Conservation (phyloP, 208 protist species). For the Leptomonas seymouri region DNA sequence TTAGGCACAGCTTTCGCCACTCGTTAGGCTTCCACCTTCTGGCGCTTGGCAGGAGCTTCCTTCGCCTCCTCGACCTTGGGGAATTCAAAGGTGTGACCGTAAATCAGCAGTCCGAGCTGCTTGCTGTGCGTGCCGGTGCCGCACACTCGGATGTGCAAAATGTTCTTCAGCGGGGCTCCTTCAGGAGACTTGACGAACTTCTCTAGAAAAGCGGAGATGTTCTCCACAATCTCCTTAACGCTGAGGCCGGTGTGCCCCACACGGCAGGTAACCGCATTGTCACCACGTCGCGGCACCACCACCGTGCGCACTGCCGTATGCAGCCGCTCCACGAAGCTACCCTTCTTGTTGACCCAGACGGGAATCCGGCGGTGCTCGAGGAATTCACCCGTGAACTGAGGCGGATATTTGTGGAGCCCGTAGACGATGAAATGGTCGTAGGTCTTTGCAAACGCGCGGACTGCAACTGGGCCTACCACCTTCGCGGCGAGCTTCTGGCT, state of each 20-base stretch:
- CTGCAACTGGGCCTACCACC: slow-evolving; percentile 70
- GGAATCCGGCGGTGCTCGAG: slow-evolving; percentile 78
- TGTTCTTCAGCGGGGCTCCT: slow-evolving; percentile 46
- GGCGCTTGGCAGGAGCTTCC: slow-evolving; percentile 21
- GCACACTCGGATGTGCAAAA: slow-evolving; percentile 84
- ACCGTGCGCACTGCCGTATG: slow-evolving; percentile 55
- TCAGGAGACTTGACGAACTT: slow-evolving; percentile 66
- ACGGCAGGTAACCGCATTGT: slow-evolving; percentile 76
- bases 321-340: slow-evolving; percentile 47
- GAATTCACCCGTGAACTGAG: slow-evolving; percentile 87
- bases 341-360: slow-evolving; percentile 72
- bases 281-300: slow-evolving; percentile 77
- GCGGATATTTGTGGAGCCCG: slow-evolving; percentile 74
- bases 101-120: slow-evolving; percentile 78
- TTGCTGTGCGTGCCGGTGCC: slow-evolving; percentile 65
- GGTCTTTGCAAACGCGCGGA: slow-evolving; percentile 84
- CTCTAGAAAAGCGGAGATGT: slow-evolving; percentile 67
- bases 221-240: slow-evolving; percentile 62
- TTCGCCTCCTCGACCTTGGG: slow-evolving; percentile 3
- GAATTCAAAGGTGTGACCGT: slow-evolving; percentile 66
- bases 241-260: slow-evolving; percentile 82
- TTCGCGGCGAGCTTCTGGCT: slow-evolving; percentile 80
- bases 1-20: not conserved
- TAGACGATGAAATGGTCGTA: slow-evolving; percentile 89
- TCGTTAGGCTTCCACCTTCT: slow-evolving; percentile 21